Evolutionary conservation across 2,329 filamentous ascomycete species (phyloP).

Genomic region (Fusarium algeriense): DNA sequence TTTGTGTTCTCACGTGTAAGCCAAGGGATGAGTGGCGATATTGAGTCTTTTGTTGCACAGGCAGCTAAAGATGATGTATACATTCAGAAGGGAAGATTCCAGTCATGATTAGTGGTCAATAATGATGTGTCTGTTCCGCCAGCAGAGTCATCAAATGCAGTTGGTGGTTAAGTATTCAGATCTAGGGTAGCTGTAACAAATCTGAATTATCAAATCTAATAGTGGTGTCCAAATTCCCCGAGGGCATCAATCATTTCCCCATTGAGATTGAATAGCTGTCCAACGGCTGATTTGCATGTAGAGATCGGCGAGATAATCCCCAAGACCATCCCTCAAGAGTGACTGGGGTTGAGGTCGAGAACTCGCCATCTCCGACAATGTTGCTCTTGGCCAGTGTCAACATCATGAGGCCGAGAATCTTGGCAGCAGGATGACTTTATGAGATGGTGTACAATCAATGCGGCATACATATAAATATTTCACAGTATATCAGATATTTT

Average conservation of each 20-base stretch:
- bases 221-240: constrained; percentile 10
- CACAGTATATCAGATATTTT: not conserved
- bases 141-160: not conserved
- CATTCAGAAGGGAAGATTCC: not conserved
- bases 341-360: constrained; percentile 29
- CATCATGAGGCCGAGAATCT: constrained; percentile 1
- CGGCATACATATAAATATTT: not conserved
- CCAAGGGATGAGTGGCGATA: constrained; percentile 5
- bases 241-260: constrained; percentile 16
- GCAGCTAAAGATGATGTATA: not conserved
- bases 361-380: constrained; percentile 18
- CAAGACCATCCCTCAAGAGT: constrained; percentile 19
- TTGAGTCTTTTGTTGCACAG: not conserved
- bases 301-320: constrained; percentile 26
- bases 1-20: not conserved
- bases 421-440: not conserved
- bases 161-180: not conserved
- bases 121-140: not conserved
- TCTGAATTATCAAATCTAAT: not conserved
- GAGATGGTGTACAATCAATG: not conserved
- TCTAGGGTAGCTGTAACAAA: constrained; percentile 9
- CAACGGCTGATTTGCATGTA: constrained; percentile 33
- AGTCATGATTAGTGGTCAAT: not conserved
- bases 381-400: constrained; percentile 5
- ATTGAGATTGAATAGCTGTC: constrained; percentile 25